These are phyloP conservation scores for Rhizophora apiculata DNA, from an alignment of 345 rosid species.

Conservation along the genomic window DNA sequence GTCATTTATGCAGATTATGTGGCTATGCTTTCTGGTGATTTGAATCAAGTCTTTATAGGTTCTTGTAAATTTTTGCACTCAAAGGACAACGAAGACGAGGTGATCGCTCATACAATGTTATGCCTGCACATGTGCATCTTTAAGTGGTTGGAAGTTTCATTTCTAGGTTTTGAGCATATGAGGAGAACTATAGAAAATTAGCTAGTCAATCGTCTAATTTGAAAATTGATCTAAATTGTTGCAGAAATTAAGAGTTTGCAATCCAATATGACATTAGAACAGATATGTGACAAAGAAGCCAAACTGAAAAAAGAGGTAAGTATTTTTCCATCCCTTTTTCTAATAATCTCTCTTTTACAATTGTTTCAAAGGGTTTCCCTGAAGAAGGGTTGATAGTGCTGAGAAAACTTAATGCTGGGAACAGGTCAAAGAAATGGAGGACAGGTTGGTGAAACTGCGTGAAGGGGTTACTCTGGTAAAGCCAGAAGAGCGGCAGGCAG, in stretches of 20 bases:
- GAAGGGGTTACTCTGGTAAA: conserved; percentile 71
- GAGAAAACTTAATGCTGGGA: conserved; percentile 9
- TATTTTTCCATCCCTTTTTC: neutral
- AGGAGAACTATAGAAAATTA: neutral
- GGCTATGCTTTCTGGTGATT: neutral
- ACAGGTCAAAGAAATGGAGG: conserved; percentile 78
- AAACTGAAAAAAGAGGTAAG: conserved; percentile 63
- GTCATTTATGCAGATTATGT: neutral
- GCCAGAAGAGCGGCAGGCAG: conserved; percentile 73
- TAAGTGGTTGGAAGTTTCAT: neutral
- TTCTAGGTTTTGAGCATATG: neutral
- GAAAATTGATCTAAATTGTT: conserved; percentile 14
- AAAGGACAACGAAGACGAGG: neutral
- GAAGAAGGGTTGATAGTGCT: conserved; percentile 5
- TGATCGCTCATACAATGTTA: neutral
- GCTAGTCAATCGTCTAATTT: neutral
- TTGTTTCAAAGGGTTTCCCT: neutral
- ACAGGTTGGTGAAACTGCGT: conserved; percentile 59
- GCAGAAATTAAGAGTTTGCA: conserved; percentile 69
- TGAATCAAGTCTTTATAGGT: neutral
- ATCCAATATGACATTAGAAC: conserved; percentile 72
- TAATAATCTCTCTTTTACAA: neutral
- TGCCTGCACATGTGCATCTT: neutral
- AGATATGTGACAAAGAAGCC: conserved; percentile 60
- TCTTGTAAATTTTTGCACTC: no score